Conservation (phyloP, 2,329 filamentous ascomycete species). For the Stenocarpella maydis region DNA sequence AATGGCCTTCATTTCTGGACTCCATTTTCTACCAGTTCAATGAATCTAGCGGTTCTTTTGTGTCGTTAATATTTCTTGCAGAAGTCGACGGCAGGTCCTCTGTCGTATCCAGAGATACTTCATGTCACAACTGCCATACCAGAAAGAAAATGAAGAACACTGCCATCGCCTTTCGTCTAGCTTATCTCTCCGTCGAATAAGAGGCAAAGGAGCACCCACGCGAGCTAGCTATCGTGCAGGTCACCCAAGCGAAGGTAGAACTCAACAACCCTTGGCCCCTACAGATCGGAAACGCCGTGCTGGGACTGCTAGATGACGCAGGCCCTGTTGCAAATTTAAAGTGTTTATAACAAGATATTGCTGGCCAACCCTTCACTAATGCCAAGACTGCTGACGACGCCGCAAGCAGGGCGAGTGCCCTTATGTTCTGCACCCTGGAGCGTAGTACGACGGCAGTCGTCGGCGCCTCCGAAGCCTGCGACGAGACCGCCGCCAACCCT, state of each 20-base stretch:
- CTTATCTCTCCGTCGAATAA: conserved; percentile 46
- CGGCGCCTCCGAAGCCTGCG: conserved; percentile 48
- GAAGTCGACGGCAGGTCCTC: too few relatives aligned
- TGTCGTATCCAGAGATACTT: too few relatives aligned
- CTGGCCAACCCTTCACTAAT: conserved; percentile 57
- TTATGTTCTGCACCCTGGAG: conserved; percentile 53
- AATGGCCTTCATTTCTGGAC: too few relatives aligned
- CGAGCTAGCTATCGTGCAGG: conserved; percentile 52
- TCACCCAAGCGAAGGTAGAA: conserved; percentile 49
- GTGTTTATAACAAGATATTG: conserved; percentile 43
- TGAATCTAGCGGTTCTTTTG: too few relatives aligned
- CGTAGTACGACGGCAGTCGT: conserved; percentile 53
- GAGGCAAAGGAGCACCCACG: conserved; percentile 63
- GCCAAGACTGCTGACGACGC: conserved; percentile 52
- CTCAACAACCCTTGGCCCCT: conserved; percentile 58
- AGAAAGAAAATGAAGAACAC: conserved; percentile 5
- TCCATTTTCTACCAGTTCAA: too few relatives aligned
- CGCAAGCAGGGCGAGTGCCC: conserved; percentile 50
- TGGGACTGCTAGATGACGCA: conserved; percentile 49
- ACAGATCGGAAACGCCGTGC: conserved; percentile 56
- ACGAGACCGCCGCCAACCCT: conserved; percentile 51
- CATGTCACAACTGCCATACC: too few relatives aligned
- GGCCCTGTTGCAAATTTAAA: conserved; percentile 34
- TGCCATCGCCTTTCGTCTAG: neutral
- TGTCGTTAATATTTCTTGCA: too few relatives aligned